Percentiles rank a stretch among this genome's conserved stretches.
Evolutionary conservation across 768 basidiomycete species (phyloP).

Genomic region (Udeniomyces megalosporus): DNA sequence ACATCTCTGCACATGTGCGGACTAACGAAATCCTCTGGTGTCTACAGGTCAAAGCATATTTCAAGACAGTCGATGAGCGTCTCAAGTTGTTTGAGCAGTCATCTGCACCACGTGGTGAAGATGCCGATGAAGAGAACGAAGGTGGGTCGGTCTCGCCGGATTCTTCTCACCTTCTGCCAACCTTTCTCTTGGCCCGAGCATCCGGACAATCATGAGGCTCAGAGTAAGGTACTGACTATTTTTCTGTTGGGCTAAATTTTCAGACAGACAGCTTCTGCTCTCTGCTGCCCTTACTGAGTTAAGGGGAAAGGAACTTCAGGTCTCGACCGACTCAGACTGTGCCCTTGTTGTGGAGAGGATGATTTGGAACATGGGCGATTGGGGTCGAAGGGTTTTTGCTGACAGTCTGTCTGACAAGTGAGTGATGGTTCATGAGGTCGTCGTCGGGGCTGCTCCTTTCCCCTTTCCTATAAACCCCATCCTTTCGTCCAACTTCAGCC

Average conservation of each 20-base stretch:
- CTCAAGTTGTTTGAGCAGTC: constrained; percentile 70
- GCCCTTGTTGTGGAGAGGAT: constrained; percentile 79
- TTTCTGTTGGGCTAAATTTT: background rate
- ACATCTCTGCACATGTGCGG: no score
- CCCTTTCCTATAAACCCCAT: no score
- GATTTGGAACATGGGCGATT: constrained; percentile 86
- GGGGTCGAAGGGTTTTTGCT: constrained; percentile 75
- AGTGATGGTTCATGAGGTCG: no score
- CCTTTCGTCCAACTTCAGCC: no score
- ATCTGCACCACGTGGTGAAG: constrained; percentile 17
- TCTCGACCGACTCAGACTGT: constrained; percentile 87
- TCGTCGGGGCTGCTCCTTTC: no score
- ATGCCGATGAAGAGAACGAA: constrained; percentile 34
- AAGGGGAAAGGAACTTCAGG: constrained; percentile 68
- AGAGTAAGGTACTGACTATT: no score
- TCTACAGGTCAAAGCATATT: constrained; percentile 80
- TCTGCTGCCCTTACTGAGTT: constrained; percentile 70
- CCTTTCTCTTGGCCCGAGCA: no score
- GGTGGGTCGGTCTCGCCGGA: constrained; percentile 18
- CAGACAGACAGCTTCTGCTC: constrained; percentile 62
- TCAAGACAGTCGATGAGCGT: constrained; percentile 70
- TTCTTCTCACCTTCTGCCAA: background rate
- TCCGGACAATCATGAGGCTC: no score
- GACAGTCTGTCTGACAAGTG: constrained; percentile 78
- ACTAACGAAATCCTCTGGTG: no score